These are phyloP conservation scores for Lachnellula cervina DNA, from an alignment of 2,329 filamentous ascomycete genomes.

Conservation along the genomic window DNA sequence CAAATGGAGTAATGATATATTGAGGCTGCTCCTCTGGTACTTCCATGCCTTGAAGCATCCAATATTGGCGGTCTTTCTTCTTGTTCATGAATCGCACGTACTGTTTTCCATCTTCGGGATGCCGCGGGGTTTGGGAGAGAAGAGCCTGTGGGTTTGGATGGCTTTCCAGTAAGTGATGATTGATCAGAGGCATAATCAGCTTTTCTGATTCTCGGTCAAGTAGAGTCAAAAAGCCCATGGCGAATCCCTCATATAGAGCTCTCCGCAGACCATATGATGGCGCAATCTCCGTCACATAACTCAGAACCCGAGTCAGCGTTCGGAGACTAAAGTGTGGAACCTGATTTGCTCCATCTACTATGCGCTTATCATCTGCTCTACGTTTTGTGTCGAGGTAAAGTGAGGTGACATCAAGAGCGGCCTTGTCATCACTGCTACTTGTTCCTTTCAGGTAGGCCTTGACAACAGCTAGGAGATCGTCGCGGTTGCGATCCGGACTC, in stretches of 20 bases:
- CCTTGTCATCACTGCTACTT: constrained; percentile 65
- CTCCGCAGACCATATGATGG: constrained; percentile 79
- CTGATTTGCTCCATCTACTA: constrained; percentile 94
- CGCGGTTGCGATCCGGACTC: constrained; percentile 79
- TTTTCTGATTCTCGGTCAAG: constrained; percentile 78
- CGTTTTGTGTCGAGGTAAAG: constrained; percentile 86
- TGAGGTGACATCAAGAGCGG: constrained; percentile 74
- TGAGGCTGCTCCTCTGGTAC: constrained; percentile 68
- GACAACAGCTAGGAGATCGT: constrained; percentile 83
- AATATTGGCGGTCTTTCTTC: constrained; percentile 69
- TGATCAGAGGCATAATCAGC: constrained; percentile 72
- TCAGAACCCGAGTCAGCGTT: constrained; percentile 84
- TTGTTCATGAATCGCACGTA: constrained; percentile 76
- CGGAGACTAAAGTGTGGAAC: constrained; percentile 95
- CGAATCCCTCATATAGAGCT: constrained; percentile 90
- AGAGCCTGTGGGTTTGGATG: constrained; percentile 66
- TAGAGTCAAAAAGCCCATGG: constrained; percentile 94
- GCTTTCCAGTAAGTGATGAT: constrained; percentile 70
- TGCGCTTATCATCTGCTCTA: constrained; percentile 71
- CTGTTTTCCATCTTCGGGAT: constrained; percentile 67
- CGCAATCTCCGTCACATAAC: constrained; percentile 80
- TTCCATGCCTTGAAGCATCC: constrained; percentile 73
- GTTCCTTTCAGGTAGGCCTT: constrained; percentile 77
- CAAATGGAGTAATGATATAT: constrained; percentile 95
- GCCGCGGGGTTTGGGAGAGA: constrained; percentile 70